Evolutionary conservation across 1,284 basidiomycete species (phyloP).

Genomic region (Fomitopsis betulina): DNA sequence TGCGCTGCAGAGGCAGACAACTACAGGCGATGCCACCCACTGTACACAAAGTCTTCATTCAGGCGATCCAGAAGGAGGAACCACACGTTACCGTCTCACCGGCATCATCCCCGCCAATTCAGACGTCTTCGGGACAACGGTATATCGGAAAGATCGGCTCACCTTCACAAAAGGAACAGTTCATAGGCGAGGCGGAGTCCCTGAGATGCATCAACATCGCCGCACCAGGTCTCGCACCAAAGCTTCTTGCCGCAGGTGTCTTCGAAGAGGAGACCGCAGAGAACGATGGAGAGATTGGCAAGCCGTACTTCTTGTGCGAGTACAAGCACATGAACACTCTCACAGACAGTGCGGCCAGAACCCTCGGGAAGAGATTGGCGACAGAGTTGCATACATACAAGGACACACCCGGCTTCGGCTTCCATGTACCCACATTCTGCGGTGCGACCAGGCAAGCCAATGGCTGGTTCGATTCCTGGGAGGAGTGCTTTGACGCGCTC

Average conservation of each 20-base stretch:
- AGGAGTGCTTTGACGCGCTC: constrained; percentile 65
- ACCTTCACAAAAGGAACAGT: constrained; percentile 55
- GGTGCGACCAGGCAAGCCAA: constrained; percentile 76
- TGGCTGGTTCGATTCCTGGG: constrained; percentile 73
- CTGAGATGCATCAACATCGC: constrained; percentile 59
- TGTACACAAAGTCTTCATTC: constrained; percentile 31
- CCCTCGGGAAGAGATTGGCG: constrained; percentile 61
- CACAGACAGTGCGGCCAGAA: constrained; percentile 38
- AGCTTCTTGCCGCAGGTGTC: constrained; percentile 49
- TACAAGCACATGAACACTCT: constrained; percentile 61
- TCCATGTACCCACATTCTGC: constrained; percentile 76
- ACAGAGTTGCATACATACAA: constrained; percentile 57
- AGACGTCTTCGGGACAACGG: constrained; percentile 50
- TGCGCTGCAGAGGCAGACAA: neutral
- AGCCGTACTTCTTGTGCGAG: constrained; percentile 71
- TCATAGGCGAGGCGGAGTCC: constrained; percentile 68
- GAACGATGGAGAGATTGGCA: constrained; percentile 30
- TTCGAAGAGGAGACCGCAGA: constrained; percentile 29
- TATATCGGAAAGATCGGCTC: constrained; percentile 63
- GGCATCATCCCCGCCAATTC: constrained; percentile 42
- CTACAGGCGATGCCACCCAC: constrained; percentile 10
- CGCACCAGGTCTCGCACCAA: constrained; percentile 66
- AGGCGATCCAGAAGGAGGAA: constrained; percentile 45
- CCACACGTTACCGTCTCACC: constrained; percentile 41
- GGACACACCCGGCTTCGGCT: constrained; percentile 64